Evolutionary conservation across 2,329 filamentous ascomycete species (phyloP).

Genomic region (Trichoderma gracile): DNA sequence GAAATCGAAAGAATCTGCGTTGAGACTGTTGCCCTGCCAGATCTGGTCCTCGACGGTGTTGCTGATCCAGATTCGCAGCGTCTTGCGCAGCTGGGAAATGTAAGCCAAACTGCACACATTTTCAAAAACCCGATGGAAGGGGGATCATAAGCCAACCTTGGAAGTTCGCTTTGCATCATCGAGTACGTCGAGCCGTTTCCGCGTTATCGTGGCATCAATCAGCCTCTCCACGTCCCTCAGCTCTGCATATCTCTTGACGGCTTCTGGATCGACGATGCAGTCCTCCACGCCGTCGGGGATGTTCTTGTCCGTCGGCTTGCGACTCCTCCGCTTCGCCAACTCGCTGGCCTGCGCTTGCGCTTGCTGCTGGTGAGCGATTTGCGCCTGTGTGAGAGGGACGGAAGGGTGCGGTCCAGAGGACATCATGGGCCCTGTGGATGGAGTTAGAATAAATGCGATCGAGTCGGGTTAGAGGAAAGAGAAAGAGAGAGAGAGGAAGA

Average conservation of each 20-base stretch:
- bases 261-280: conserved; percentile 72
- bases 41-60: conserved; percentile 94
- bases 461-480: not conserved
- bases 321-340: conserved; percentile 74
- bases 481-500: conserved; percentile 10
- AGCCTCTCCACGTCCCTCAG: conserved; percentile 84
- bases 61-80: conserved; percentile 88
- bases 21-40: conserved; percentile 75
- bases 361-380: conserved; percentile 54
- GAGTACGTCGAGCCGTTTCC: conserved; percentile 87
- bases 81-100: conserved; percentile 66
- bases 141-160: conserved; percentile 6
- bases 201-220: conserved; percentile 88
- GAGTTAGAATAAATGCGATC: conserved; percentile 25
- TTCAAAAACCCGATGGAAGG: conserved; percentile 1
- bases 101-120: conserved; percentile 18
- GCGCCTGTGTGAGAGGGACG: conserved; percentile 55
- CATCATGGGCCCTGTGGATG: conserved; percentile 55
- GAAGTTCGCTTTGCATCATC: conserved; percentile 62
- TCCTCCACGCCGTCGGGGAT: conserved; percentile 88
- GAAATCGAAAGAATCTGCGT: conserved; percentile 79
- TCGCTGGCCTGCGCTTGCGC: conserved; percentile 58
- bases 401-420: conserved; percentile 53
- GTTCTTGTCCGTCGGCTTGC: conserved; percentile 92
- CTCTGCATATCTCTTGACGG: conserved; percentile 77